Conservation (phyloP, 2,329 filamentous ascomycete genomes). For the Colletotrichum eleusines region DNA sequence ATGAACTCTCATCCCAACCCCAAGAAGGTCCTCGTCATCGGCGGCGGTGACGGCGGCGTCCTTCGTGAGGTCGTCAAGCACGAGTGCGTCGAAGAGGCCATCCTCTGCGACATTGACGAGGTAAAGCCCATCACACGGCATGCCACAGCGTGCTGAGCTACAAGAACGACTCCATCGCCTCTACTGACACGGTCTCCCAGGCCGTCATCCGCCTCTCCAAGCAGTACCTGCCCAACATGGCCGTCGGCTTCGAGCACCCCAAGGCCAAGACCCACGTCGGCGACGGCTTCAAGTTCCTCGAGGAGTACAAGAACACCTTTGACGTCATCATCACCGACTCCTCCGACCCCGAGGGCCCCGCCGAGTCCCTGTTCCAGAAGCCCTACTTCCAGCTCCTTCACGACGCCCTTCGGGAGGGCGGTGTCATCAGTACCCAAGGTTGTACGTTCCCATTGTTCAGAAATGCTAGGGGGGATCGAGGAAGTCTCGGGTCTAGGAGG, state of each 20-base stretch:
- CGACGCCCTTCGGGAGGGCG: slow-evolving; percentile 91
- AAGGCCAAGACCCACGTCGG: slow-evolving; percentile 93
- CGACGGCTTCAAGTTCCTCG: slow-evolving; percentile 98
- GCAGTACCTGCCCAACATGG: slow-evolving; percentile 96
- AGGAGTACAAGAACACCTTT: slow-evolving; percentile 96
- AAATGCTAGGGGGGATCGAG: slow-evolving; percentile 31
- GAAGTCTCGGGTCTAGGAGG: slow-evolving; percentile 32
- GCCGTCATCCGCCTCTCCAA: slow-evolving; percentile 98
- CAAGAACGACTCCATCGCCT: neutral
- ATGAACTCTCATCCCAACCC: slow-evolving; percentile 99
- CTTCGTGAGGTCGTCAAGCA: slow-evolving; percentile 99
- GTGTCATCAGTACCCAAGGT: slow-evolving; percentile 99
- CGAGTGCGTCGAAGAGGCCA: slow-evolving; percentile 94
- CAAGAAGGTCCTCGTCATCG: slow-evolving; percentile 98
- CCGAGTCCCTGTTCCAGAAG: slow-evolving; percentile 97
- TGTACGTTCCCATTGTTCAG: slow-evolving; percentile 84
- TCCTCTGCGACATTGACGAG: slow-evolving; percentile 98
- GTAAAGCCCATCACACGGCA: slow-evolving; percentile 52
- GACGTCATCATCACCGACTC: slow-evolving; percentile 99
- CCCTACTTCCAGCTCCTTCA: slow-evolving; percentile 96
- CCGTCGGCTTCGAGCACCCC: slow-evolving; percentile 91
- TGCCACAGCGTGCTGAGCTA: neutral
- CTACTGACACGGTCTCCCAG: slow-evolving; percentile 52
- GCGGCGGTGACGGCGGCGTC: slow-evolving; percentile 96
- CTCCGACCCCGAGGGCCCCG: slow-evolving; percentile 95